Evolutionary conservation across 2,329 filamentous ascomycete genomes (phyloP).

Genomic region (Aureobasidium lini): DNA sequence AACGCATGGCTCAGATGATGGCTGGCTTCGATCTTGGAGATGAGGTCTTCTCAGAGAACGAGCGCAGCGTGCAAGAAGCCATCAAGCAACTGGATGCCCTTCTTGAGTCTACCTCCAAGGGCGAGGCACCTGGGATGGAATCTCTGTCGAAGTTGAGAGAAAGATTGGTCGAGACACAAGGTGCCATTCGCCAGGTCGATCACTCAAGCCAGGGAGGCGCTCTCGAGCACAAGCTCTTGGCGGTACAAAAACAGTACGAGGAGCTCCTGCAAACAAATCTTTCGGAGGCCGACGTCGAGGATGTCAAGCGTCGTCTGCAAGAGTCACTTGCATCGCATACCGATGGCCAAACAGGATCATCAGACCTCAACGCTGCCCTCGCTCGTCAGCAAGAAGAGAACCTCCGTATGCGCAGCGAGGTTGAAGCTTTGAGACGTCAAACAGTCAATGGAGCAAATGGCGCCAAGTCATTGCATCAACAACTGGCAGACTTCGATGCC

Average conservation of each 20-base stretch:
- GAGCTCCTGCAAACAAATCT: constrained; percentile 73
- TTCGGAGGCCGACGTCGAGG: constrained; percentile 68
- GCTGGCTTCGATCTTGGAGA: constrained; percentile 91
- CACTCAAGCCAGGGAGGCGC: constrained; percentile 64
- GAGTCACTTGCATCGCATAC: constrained; percentile 70
- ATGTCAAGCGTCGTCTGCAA: constrained; percentile 72
- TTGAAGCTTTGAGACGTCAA: constrained; percentile 73
- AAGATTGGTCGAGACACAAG: constrained; percentile 80
- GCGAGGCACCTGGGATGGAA: constrained; percentile 69
- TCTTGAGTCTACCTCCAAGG: constrained; percentile 59
- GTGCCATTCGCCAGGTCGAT: constrained; percentile 87
- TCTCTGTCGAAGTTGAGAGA: constrained; percentile 70
- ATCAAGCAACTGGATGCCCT: constrained; percentile 77
- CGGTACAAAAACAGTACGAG: constrained; percentile 76
- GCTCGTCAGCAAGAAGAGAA: constrained; percentile 74
- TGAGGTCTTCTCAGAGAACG: constrained; percentile 89
- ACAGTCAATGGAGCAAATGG: constrained; percentile 54
- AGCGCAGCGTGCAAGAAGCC: constrained; percentile 72
- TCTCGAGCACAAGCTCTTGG: constrained; percentile 67
- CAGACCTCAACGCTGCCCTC: constrained; percentile 70
- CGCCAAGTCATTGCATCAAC: constrained; percentile 86
- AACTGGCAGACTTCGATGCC: constrained; percentile 95
- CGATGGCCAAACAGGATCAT: constrained; percentile 52
- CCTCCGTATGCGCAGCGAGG: constrained; percentile 66
- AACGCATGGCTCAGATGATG: constrained; percentile 99